These are phyloP conservation scores for Marasmius oreades DNA, from an alignment of 1,284 basidiomycete genomes.

Conservation along the genomic window DNA sequence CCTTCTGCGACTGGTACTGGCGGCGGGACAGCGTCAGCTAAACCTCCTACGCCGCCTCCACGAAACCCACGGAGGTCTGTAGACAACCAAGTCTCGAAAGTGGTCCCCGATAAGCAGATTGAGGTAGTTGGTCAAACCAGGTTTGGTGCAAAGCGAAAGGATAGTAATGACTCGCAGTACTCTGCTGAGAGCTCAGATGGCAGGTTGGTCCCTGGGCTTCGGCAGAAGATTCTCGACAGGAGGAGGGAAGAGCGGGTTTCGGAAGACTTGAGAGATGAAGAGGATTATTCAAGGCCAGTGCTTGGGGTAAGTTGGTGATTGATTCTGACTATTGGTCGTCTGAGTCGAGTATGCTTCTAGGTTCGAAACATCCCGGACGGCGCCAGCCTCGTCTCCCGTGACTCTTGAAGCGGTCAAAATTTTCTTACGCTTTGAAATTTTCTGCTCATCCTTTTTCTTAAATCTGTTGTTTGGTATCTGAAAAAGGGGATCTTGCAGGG, in stretches of 20 bases:
- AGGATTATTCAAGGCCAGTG: slow-evolving; percentile 55
- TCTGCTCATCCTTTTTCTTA: too few relatives aligned
- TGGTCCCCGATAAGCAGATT: not conserved
- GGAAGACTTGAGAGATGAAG: slow-evolving; percentile 43
- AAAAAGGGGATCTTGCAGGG: too few relatives aligned
- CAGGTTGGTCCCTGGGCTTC: slow-evolving; percentile 42
- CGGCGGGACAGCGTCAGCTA: slow-evolving; percentile 12
- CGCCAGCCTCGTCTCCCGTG: not conserved
- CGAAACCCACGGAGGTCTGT: slow-evolving; percentile 37
- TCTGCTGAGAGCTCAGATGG: slow-evolving; percentile 37
- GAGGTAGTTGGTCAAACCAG: slow-evolving; percentile 4
- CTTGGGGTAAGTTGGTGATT: slow-evolving; percentile 43
- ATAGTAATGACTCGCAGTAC: slow-evolving; percentile 25
- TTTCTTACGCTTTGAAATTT: too few relatives aligned
- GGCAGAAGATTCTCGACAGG: slow-evolving; percentile 19
- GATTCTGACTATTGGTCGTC: not conserved
- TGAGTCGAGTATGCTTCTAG: slow-evolving; percentile 3
- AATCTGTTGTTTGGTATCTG: too few relatives aligned
- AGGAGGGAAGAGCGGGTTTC: slow-evolving; percentile 28
- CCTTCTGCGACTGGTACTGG: slow-evolving; percentile 20
- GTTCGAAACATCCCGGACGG: slow-evolving; percentile 19
- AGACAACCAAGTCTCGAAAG: slow-evolving; percentile 13
- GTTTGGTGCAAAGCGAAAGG: slow-evolving; percentile 13
- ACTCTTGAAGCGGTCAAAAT: not conserved
- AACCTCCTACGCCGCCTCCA: slow-evolving; percentile 38